Base-by-base conservation (phyloP, 202 grass and related monocot species). In the Schoenoplectus triqueter region DNA sequence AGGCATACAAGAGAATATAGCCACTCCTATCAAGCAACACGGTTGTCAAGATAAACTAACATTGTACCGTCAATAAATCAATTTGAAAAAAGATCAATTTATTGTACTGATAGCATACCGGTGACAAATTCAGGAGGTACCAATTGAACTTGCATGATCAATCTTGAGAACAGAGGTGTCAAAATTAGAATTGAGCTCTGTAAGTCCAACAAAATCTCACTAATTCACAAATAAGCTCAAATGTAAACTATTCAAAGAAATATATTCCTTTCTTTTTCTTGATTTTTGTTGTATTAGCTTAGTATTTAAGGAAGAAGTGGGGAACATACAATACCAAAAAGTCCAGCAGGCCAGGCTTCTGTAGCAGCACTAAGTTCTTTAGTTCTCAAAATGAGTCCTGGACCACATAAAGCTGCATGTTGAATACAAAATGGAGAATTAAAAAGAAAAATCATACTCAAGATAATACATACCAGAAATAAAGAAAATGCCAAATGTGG, bases 1-100 rank as follows among this genome's bases (percentile, higher is more conserved):
- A 80, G 95, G 92, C 95, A 98, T 95, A 82, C 91, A 98, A 81
- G 92, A 95, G 91, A 98, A 98, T 69, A 91, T 86, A 85, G 95
- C 92, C 80, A 97, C 86, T 63, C 95, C 95, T 98, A 80, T 87
- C 86, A 93, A 68, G 84, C 59, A 84, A 85, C 61, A 83, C 21
- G 54, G 15, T 69, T 81, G 65, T 89, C 80, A 51, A 77, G 87
- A 74, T 78, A 75, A 77, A 78, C 56, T 84, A 89, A 86, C 6
- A 69, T 79, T 21, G 54, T 54, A 69, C 13, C 18, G 47, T 69
- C 5, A 87, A 85, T 14, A 69, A 52, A 46, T 64, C 6, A 22
- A 51, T 20, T 54, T 21, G 55, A 55, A 69, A 84, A 52, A 40
- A 40, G 0, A 17, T 44, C 2, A 41, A 44, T 60, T 8, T 80